A percentile compares a stretch with the other conserved stretches of the same genome.
These are phyloP conservation scores for Exsudoporus frostii DNA, from an alignment of 768 basidiomycete genomes.

Conservation along the genomic window DNA sequence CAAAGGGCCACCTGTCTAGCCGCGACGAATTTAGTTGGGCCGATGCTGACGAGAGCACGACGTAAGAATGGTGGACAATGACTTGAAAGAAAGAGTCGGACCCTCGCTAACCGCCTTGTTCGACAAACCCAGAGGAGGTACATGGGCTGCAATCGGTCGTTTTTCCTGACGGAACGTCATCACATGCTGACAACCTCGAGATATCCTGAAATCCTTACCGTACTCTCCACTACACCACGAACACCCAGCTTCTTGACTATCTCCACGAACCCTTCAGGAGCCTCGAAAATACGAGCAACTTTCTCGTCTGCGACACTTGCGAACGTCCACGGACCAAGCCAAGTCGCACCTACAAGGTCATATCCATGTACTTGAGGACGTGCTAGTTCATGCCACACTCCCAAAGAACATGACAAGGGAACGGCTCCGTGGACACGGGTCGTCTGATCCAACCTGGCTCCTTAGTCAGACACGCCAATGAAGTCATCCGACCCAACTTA, in stretches of 20 bases:
- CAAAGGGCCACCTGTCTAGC: conserved; percentile 60
- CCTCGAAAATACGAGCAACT: conserved; percentile 90
- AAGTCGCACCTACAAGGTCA: conserved; percentile 78
- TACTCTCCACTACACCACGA: conserved; percentile 44
- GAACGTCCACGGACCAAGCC: conserved; percentile 74
- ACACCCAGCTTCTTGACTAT: conserved; percentile 51
- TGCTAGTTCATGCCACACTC: conserved; percentile 80
- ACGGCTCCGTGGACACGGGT: conserved; percentile 79
- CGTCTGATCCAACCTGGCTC: conserved; percentile 79
- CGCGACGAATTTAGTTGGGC: conserved; percentile 15
- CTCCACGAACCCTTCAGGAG: conserved; percentile 76
- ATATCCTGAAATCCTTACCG: conserved; percentile 36
- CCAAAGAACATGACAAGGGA: conserved; percentile 17
- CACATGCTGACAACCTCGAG: neutral
- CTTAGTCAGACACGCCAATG: neutral
- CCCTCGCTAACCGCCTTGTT: conserved; percentile 86
- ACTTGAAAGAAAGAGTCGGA: conserved; percentile 22
- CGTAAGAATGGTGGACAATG: neutral
- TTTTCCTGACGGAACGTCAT: conserved; percentile 39
- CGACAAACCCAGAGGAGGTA: conserved; percentile 90
- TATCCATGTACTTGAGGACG: conserved; percentile 98
- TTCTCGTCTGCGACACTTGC: conserved; percentile 96
- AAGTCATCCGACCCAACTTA: conserved; percentile 34
- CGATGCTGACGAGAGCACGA: conserved; percentile 8
- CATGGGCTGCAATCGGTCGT: conserved; percentile 77